A percentile compares a stretch with the other conserved stretches of the same genome.
These are phyloP conservation scores for Hyparrhenia diplandra DNA, from an alignment of 176 grass and related monocot species.

Conservation along the genomic window DNA sequence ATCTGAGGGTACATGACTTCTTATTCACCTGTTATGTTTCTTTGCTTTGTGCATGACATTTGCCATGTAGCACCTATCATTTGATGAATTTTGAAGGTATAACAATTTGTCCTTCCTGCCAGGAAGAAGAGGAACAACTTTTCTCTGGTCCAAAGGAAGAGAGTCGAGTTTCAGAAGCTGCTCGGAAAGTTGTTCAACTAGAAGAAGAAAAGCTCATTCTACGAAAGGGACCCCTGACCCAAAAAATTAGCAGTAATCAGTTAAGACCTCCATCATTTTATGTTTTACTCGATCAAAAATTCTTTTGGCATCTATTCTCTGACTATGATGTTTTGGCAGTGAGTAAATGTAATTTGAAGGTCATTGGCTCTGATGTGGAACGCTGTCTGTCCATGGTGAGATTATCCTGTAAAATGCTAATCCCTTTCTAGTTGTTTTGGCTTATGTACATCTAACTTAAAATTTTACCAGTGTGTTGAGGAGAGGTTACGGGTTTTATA, in stretches of 20 bases:
- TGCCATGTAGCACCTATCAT: neutral
- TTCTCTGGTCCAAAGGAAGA: conserved; percentile 85
- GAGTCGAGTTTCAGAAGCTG: conserved; percentile 81
- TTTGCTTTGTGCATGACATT: conserved; percentile 24
- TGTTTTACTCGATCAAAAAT: conserved; percentile 30
- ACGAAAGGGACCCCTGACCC: conserved; percentile 63
- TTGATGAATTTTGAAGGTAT: neutral
- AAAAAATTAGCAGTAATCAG: conserved; percentile 84
- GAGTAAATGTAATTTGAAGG: conserved; percentile 83
- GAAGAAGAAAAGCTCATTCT: conserved; percentile 91
- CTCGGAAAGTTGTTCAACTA: conserved; percentile 81
- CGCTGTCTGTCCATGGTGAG: conserved; percentile 88
- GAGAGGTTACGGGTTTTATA: conserved; percentile 76
- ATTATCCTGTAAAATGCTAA: conserved; percentile 14
- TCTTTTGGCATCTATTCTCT: conserved; percentile 14
- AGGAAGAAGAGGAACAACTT: conserved; percentile 98
- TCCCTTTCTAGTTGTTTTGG: conserved; percentile 13
- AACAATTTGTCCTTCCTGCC: conserved; percentile 23
- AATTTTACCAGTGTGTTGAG: conserved; percentile 72
- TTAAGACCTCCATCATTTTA: conserved; percentile 47
- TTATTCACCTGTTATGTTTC: conserved; percentile 28
- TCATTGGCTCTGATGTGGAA: conserved; percentile 75
- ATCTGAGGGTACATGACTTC: conserved; percentile 73
- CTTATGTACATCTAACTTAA: conserved; percentile 40
- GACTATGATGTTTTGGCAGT: conserved; percentile 50